Evolutionary conservation across 148 eudicot species (phyloP).

Genomic region (Rhododendron vialii): DNA sequence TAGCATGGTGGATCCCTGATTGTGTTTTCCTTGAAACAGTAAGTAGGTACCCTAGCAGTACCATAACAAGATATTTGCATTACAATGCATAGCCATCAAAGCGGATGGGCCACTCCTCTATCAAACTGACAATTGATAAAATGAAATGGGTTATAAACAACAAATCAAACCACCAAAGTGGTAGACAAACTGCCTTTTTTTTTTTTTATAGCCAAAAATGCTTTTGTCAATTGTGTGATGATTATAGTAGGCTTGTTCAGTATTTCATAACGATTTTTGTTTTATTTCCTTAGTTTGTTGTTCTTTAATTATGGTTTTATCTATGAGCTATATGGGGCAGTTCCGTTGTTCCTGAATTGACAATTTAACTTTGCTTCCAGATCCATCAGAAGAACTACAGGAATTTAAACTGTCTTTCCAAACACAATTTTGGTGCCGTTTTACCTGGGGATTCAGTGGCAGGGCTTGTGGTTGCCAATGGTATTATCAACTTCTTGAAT

Average conservation of each 20-base stretch:
- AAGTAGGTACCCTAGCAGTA: not conserved
- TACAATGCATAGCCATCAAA: not conserved
- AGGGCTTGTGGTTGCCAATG: slow-evolving; percentile 76
- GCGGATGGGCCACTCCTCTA: not conserved
- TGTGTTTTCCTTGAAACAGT: not conserved
- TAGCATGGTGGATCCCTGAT: not conserved
- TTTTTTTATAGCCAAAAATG: not conserved
- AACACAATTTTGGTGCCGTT: slow-evolving; percentile 87
- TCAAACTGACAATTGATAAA: not conserved
- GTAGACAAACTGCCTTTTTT: not conserved
- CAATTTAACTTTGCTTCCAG: slow-evolving; percentile 34
- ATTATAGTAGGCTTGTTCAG: not conserved
- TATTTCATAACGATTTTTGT: no score
- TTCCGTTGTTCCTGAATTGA: not conserved
- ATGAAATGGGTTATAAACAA: not conserved
- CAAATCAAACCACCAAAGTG: not conserved
- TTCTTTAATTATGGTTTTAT: not conserved
- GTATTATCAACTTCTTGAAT: slow-evolving; percentile 75
- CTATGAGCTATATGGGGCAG: not conserved
- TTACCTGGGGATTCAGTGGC: slow-evolving; percentile 90
- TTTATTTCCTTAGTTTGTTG: not conserved
- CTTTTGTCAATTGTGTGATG: slow-evolving; percentile 1
- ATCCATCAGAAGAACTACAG: slow-evolving; percentile 38
- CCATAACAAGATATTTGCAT: not conserved
- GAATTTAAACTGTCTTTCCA: slow-evolving; percentile 33